Percentiles rank a stretch among this genome's conserved stretches.
phyloP scores from a whole-genome alignment of 345 rosid species.

The Lenwebbia sp. region DNA sequence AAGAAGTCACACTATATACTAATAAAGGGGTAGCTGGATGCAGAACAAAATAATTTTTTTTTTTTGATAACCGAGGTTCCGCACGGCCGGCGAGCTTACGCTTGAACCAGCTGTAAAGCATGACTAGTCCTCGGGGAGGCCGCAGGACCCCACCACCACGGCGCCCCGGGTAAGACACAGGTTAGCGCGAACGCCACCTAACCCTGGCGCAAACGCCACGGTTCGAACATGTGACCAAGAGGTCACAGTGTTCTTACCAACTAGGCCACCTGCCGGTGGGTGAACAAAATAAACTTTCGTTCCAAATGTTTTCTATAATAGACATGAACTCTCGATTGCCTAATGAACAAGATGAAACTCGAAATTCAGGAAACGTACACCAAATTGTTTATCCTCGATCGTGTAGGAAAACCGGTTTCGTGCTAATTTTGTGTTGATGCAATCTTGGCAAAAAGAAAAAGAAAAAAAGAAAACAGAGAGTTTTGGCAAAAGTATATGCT shows the following conservation, averaged over 20 bases:
- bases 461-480: not conserved
- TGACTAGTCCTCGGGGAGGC: too few relatives aligned
- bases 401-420: accelerated
- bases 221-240: too few relatives aligned
- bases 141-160: too few relatives aligned
- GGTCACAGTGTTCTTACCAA: too few relatives aligned
- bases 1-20: not conserved
- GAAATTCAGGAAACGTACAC: not conserved
- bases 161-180: too few relatives aligned
- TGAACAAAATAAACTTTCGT: not conserved
- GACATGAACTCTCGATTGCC: not conserved
- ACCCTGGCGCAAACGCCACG: too few relatives aligned
- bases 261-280: too few relatives aligned
- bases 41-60: not conserved
- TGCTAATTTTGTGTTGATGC: not conserved
- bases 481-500: not conserved
- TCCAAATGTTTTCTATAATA: not conserved
- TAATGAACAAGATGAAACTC: not conserved
- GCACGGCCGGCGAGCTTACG: too few relatives aligned
- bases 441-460: not conserved
- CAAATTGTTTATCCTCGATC: not conserved
- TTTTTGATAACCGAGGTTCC: too few relatives aligned
- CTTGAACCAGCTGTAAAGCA: too few relatives aligned
- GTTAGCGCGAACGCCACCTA: too few relatives aligned
- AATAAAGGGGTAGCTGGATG: not conserved